Evolutionary conservation across 192 early-diverging fungal genomes (phyloP).

Genomic region (Ramicandelaber brevisporus): DNA sequence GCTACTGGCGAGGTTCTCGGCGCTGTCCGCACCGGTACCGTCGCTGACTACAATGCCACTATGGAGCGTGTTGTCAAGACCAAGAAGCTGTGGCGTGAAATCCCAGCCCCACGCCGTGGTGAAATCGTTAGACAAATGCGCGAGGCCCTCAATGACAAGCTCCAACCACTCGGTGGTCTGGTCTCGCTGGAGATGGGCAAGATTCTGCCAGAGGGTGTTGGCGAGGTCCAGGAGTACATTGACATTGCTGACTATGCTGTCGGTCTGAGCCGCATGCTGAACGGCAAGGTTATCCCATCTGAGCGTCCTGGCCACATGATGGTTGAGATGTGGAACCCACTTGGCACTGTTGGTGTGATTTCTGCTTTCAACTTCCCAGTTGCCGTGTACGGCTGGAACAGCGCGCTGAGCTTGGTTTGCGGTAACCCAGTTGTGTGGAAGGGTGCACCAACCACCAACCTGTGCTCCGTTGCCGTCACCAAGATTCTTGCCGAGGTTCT

Average conservation of each 20-base stretch:
- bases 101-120: slow-evolving; percentile 69
- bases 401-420: slow-evolving; percentile 61
- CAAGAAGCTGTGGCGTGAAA: slow-evolving; percentile 31
- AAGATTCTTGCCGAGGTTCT: slow-evolving; percentile 65
- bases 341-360: slow-evolving; percentile 79
- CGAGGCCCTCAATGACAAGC: slow-evolving; percentile 43
- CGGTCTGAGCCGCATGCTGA: slow-evolving; percentile 55
- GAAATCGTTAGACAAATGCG: slow-evolving; percentile 78
- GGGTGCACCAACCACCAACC: slow-evolving; percentile 46
- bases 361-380: slow-evolving; percentile 91
- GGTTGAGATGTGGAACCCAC: slow-evolving; percentile 88
- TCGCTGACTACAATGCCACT: slow-evolving; percentile 30
- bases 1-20: slow-evolving; percentile 72
- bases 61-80: slow-evolving; percentile 34
- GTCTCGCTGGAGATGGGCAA: slow-evolving; percentile 91
- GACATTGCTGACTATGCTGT: slow-evolving; percentile 82
- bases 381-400: slow-evolving; percentile 87
- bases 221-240: slow-evolving; percentile 92
- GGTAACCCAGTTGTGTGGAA: slow-evolving; percentile 88
- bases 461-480: slow-evolving; percentile 69
- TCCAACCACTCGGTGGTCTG: slow-evolving; percentile 55
- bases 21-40: slow-evolving; percentile 38
- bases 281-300: slow-evolving; percentile 61
- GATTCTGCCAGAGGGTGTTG: slow-evolving; percentile 73
- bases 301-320: slow-evolving; percentile 83